phyloP scores from a whole-genome alignment of 1,284 basidiomycete species.

The Malassezia nana region DNA sequence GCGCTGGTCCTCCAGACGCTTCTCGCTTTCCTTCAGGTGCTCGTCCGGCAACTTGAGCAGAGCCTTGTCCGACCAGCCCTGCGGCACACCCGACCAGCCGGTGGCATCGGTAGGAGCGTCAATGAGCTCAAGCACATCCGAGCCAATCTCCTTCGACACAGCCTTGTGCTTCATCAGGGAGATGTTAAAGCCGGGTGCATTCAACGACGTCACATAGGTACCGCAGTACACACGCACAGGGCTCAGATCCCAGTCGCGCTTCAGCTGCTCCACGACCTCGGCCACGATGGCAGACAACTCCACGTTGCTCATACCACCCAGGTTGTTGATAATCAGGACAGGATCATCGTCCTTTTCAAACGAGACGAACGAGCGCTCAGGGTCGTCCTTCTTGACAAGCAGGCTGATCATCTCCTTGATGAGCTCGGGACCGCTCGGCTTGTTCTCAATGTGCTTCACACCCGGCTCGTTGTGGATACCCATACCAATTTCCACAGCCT shows the following conservation, averaged over 20 bases:
- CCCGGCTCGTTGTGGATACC: conserved; percentile 58
- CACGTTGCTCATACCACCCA: conserved; percentile 55
- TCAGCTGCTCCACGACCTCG: conserved; percentile 51
- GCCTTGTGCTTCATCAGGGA: conserved; percentile 51
- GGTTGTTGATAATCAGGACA: conserved; percentile 54
- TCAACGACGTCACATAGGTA: conserved; percentile 52
- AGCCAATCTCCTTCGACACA: conserved; percentile 43
- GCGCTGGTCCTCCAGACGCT: conserved; percentile 28
- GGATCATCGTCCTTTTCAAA: conserved; percentile 51
- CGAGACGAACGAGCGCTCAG: conserved; percentile 46
- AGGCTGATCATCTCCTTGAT: conserved; percentile 38
- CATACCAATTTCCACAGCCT: conserved; percentile 54
- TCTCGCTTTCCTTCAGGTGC: conserved; percentile 34
- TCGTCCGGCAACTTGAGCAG: conserved; percentile 15
- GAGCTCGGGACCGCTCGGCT: conserved; percentile 32
- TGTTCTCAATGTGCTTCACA: conserved; percentile 48
- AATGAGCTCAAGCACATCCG: conserved; percentile 49
- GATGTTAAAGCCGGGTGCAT: conserved; percentile 52
- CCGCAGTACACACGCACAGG: conserved; percentile 50
- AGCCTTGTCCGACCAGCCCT: conserved; percentile 39
- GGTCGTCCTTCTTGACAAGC: conserved; percentile 51
- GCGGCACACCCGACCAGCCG: conserved; percentile 50
- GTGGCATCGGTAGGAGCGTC: conserved; percentile 51
- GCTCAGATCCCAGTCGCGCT: conserved; percentile 43
- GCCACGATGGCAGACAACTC: conserved; percentile 55